These are phyloP conservation scores for Cercospora zeae-maydis DNA, from an alignment of 2,329 filamentous ascomycete genomes.

Conservation along the genomic window DNA sequence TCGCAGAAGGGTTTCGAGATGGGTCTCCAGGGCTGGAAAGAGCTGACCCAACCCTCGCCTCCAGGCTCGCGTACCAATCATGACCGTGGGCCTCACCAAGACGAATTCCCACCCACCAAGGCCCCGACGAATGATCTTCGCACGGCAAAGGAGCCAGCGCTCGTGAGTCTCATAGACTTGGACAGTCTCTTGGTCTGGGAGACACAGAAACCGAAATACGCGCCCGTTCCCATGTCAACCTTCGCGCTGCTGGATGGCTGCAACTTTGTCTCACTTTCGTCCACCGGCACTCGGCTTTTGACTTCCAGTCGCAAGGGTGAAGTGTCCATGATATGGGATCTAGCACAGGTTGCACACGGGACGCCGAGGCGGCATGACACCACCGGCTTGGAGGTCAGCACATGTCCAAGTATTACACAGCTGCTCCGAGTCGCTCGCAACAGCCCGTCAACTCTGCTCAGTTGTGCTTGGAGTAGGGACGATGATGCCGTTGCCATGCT, in stretches of 20 bases:
- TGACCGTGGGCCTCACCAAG: constrained; percentile 19
- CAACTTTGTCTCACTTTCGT: constrained; percentile 76
- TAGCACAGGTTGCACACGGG: constrained; percentile 57
- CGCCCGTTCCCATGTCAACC: constrained; percentile 62
- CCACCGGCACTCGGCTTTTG: constrained; percentile 68
- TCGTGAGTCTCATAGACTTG: constrained; percentile 72
- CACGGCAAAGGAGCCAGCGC: constrained; percentile 61
- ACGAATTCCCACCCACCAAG: constrained; percentile 69
- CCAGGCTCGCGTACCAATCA: constrained; percentile 31
- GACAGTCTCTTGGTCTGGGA: constrained; percentile 53
- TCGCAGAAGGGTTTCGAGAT: constrained; percentile 57
- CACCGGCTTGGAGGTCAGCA: constrained; percentile 22
- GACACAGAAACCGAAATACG: constrained; percentile 45
- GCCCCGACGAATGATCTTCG: constrained; percentile 56
- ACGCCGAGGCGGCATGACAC: constrained; percentile 15
- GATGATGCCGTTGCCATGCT: constrained; percentile 83
- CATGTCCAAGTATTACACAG: constrained; percentile 63
- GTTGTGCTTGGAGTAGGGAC: constrained; percentile 82
- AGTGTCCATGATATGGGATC: constrained; percentile 75
- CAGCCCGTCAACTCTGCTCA: constrained; percentile 85
- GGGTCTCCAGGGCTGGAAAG: constrained; percentile 72
- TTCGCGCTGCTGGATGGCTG: constrained; percentile 71
- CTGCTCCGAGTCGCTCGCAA: constrained; percentile 85
- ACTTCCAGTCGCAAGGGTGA: constrained; percentile 82
- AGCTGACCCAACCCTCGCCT: constrained; percentile 64